A percentile compares a stretch with the other conserved stretches of the same genome.
Conservation (phyloP, 495 filamentous ascomycete species). For the Daldinia grandis region DNA sequence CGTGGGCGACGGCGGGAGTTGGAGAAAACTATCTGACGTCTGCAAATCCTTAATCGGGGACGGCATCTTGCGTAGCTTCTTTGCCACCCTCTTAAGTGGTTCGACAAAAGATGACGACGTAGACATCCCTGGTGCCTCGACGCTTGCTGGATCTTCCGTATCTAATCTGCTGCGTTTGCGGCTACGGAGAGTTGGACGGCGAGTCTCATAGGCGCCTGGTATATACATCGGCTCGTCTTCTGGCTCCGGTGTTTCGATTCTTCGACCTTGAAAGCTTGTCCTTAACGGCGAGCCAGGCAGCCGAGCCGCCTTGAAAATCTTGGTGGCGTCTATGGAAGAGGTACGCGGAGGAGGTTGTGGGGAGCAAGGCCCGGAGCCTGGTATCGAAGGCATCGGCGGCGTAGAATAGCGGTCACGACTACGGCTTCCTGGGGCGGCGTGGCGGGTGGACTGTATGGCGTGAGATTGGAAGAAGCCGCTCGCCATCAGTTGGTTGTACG, state of each 20-base stretch:
- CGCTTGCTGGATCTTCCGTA: slow-evolving; percentile 10
- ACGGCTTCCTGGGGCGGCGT: slow-evolving; percentile 38
- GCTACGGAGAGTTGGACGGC: slow-evolving; percentile 29
- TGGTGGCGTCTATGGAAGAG: slow-evolving; percentile 24
- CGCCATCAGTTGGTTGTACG: slow-evolving; percentile 54
- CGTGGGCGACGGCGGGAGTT: slow-evolving; percentile 35
- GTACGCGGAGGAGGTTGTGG: slow-evolving; percentile 28
- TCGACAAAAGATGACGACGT: slow-evolving; percentile 37
- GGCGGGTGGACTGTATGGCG: slow-evolving; percentile 57
- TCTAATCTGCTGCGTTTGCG: slow-evolving; percentile 40
- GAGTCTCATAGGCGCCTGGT: slow-evolving; percentile 22
- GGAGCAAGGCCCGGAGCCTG: slow-evolving; percentile 29
- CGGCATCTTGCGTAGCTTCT: slow-evolving; percentile 42
- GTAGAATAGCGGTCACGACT: slow-evolving; percentile 20
- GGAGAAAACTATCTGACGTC: slow-evolving; percentile 27
- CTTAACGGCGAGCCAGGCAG: slow-evolving; percentile 19
- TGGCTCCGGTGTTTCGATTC: slow-evolving; percentile 3
- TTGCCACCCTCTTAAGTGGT: slow-evolving; percentile 45
- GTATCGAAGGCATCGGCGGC: slow-evolving; percentile 33
- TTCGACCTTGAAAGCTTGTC: slow-evolving; percentile 2
- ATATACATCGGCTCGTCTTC: slow-evolving; percentile 11
- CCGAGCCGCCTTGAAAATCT: neutral
- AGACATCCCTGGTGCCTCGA: slow-evolving; percentile 13
- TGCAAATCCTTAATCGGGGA: slow-evolving; percentile 28
- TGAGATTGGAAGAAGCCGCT: slow-evolving; percentile 59